Percentiles rank a stretch among this genome's conserved stretches.
Evolutionary conservation across 106 monocot species (phyloP).

Genomic region (Acorus calamus): DNA sequence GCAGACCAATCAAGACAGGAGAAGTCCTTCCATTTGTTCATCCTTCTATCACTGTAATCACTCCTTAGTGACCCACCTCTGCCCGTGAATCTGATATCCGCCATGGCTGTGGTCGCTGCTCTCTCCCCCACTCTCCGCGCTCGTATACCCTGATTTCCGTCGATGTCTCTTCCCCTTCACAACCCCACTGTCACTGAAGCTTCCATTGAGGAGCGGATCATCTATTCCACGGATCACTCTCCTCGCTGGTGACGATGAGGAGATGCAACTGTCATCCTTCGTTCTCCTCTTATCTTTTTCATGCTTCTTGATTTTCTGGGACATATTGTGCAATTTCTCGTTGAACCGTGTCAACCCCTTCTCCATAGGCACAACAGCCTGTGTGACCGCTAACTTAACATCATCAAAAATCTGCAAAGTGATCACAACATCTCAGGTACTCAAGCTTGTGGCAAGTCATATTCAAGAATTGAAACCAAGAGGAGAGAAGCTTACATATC

Average conservation of each 20-base stretch:
- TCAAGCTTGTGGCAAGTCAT: no score
- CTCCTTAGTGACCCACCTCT: constrained; percentile 64
- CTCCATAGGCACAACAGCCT: constrained; percentile 90
- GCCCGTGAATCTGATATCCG: constrained; percentile 48
- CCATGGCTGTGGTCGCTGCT: constrained; percentile 58
- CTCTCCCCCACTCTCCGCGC: constrained; percentile 82
- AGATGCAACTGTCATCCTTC: constrained; percentile 81
- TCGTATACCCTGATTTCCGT: constrained; percentile 52
- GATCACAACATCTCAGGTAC: no score
- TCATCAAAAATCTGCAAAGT: constrained; percentile 74
- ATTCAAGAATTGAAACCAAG: not conserved
- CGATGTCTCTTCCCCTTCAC: constrained; percentile 29
- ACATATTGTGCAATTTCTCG: constrained; percentile 85
- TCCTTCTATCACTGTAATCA: constrained; percentile 6
- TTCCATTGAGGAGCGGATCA: constrained; percentile 66
- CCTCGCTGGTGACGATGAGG: constrained; percentile 29
- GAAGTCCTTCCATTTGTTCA: no score
- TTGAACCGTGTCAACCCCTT: constrained; percentile 75
- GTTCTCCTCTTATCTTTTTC: constrained; percentile 54
- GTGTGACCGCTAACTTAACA: constrained; percentile 87
- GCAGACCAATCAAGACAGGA: no score
- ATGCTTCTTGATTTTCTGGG: constrained; percentile 79
- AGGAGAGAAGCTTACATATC: constrained; percentile 54
- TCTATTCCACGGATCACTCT: constrained; percentile 75
- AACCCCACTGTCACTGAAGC: constrained; percentile 37